phyloP scores from a whole-genome alignment of 108 stramenopile species.

The Chaetoceros tenuissimus region DNA sequence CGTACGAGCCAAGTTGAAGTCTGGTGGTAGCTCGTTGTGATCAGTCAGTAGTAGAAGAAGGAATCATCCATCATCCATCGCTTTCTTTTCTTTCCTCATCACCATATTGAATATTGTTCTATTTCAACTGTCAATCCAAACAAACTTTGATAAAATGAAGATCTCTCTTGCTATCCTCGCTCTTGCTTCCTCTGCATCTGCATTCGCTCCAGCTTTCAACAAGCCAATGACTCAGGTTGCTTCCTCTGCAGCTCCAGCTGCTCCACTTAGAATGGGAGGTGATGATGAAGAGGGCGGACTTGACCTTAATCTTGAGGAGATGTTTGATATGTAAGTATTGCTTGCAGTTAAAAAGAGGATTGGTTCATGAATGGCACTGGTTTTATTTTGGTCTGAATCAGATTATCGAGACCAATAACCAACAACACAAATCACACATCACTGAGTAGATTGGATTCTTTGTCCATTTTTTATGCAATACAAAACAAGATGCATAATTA shows the following conservation, averaged over 20 bases:
- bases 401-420: neutral
- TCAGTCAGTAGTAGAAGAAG: neutral
- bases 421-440: neutral
- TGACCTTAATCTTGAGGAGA: constrained; percentile 77
- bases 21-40: too few species aligned
- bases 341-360: neutral
- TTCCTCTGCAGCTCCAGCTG: constrained; percentile 30
- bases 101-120: neutral
- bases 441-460: neutral
- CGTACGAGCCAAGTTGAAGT: too few species aligned
- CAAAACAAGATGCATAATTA: neutral
- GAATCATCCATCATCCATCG: neutral
- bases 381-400: neutral
- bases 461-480: constrained; percentile 1
- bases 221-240: constrained; percentile 2
- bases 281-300: constrained; percentile 65
- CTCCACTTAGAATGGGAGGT: constrained; percentile 28
- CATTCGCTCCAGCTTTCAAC: constrained; percentile 38
- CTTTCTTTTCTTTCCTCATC: neutral
- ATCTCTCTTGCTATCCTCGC: constrained; percentile 20
- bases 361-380: neutral
- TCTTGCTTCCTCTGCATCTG: constrained; percentile 23
- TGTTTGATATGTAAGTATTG: constrained; percentile 72
- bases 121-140: neutral
- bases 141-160: constrained; percentile 35